Evolutionary conservation across 2,329 filamentous ascomycete genomes (phyloP).

Genomic region (Tricladium varicosporioides): DNA sequence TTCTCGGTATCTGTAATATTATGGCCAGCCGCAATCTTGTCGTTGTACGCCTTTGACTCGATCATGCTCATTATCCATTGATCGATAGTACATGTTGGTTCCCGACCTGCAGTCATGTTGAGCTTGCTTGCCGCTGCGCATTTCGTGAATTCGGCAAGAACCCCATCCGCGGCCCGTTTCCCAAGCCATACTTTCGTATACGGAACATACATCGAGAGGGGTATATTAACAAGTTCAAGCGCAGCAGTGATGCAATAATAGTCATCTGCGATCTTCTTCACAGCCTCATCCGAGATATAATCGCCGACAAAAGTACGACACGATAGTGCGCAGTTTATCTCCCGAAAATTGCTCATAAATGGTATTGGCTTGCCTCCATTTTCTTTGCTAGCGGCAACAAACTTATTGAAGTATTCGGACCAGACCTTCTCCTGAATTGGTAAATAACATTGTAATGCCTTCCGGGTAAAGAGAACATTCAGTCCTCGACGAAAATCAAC

Average conservation of each 20-base stretch:
- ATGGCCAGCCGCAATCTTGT: conserved; percentile 72
- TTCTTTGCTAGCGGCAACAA: conserved; percentile 71
- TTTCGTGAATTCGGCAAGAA: conserved; percentile 82
- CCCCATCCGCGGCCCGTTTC: conserved; percentile 92
- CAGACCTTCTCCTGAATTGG: conserved; percentile 92
- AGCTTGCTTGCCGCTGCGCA: conserved; percentile 93
- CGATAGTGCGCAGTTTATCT: conserved; percentile 91
- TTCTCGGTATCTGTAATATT: conserved; percentile 71
- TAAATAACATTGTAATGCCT: conserved; percentile 82
- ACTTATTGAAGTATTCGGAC: conserved; percentile 78
- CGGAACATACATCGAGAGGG: conserved; percentile 90
- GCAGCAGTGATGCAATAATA: conserved; percentile 97
- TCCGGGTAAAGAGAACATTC: conserved; percentile 90
- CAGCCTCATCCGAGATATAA: conserved; percentile 85
- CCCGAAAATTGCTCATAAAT: conserved; percentile 90
- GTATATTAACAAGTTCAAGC: conserved; percentile 83
- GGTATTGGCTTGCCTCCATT: conserved; percentile 71
- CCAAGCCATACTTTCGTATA: conserved; percentile 97
- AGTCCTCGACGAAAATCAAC: conserved; percentile 97
- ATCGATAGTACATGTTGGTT: conserved; percentile 91
- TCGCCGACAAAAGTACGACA: conserved; percentile 96
- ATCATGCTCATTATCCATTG: conserved; percentile 89
- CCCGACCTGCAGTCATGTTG: conserved; percentile 83
- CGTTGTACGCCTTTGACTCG: conserved; percentile 77
- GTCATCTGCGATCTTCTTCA: conserved; percentile 94